phyloP scores from a whole-genome alignment of 345 rosid species.

The Erucastrum elatum region DNA sequence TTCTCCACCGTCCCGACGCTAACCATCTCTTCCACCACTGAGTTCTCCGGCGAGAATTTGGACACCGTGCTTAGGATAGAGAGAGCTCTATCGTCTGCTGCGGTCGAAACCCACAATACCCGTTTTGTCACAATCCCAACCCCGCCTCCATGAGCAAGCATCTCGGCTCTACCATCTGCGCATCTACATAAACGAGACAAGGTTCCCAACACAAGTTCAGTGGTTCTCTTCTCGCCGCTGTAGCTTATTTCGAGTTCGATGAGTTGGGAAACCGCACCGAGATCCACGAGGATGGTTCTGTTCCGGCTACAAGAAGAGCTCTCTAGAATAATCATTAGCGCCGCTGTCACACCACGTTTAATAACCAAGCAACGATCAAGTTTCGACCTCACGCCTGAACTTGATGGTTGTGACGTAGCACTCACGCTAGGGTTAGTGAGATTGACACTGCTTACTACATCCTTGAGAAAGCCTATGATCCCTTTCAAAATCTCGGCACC shows the following conservation, averaged over 20 bases:
- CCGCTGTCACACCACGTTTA: constrained; percentile 50
- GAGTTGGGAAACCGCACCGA: constrained; percentile 56
- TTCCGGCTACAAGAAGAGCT: constrained; percentile 61
- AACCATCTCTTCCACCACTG: constrained; percentile 61
- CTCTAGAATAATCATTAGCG: constrained; percentile 48
- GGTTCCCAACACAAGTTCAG: constrained; percentile 57
- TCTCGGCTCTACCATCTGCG: constrained; percentile 68
- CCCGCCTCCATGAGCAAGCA: constrained; percentile 54
- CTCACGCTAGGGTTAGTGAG: constrained; percentile 13
- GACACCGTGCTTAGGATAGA: constrained; percentile 51
- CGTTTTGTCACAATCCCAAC: constrained; percentile 58
- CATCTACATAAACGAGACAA: constrained; percentile 59
- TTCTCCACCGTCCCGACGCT: constrained; percentile 53
- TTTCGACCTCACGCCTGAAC: background rate
- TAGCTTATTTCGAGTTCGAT: constrained; percentile 60
- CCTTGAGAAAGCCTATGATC: constrained; percentile 46
- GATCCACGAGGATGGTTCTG: constrained; percentile 52
- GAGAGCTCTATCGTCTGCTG: constrained; percentile 56
- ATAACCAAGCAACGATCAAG: constrained; percentile 31
- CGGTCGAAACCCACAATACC: constrained; percentile 52
- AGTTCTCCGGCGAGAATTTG: constrained; percentile 50
- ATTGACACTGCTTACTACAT: background rate
- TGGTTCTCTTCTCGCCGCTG: constrained; percentile 45
- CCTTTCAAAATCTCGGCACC: constrained; percentile 47
- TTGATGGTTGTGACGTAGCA: constrained; percentile 15